Evolutionary conservation across 352 stramenopile species (phyloP).

Genomic region (Pythium pectinolyticum): DNA sequence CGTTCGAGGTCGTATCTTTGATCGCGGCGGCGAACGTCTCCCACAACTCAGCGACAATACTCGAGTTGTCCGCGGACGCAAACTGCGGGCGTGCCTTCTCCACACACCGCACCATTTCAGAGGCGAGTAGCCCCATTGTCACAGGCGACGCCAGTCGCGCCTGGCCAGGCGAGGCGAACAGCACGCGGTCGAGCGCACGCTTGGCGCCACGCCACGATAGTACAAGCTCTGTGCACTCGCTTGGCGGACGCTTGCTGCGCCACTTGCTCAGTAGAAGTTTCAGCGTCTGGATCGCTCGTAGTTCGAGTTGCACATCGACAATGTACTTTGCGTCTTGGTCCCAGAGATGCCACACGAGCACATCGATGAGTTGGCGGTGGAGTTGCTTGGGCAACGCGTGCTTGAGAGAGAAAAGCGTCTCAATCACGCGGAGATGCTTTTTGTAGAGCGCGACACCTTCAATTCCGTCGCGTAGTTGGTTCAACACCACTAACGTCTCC

Average conservation of each 20-base stretch:
- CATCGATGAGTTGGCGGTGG: slow-evolving; percentile 46
- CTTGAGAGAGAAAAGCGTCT: slow-evolving; percentile 69
- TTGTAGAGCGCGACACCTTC: slow-evolving; percentile 37
- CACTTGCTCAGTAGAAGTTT: slow-evolving; percentile 59
- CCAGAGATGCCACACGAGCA: slow-evolving; percentile 52
- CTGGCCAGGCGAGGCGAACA: slow-evolving; percentile 41
- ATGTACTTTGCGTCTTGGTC: slow-evolving; percentile 39
- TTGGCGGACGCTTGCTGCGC: slow-evolving; percentile 31
- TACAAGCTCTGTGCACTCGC: slow-evolving; percentile 26
- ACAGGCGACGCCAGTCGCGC: slow-evolving; percentile 42
- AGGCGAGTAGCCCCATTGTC: slow-evolving; percentile 38
- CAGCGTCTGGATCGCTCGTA: slow-evolving; percentile 40
- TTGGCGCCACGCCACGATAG: slow-evolving; percentile 53
- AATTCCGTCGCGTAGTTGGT: slow-evolving; percentile 24
- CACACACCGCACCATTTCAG: slow-evolving; percentile 46
- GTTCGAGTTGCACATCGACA: slow-evolving; percentile 54
- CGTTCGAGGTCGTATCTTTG: slow-evolving; percentile 44
- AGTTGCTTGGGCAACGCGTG: slow-evolving; percentile 45
- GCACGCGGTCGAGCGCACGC: slow-evolving; percentile 47
- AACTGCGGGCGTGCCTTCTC: slow-evolving; percentile 59
- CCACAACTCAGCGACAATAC: slow-evolving; percentile 56
- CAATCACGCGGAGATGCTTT: slow-evolving; percentile 57
- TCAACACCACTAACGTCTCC: slow-evolving; percentile 43
- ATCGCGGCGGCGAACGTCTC: slow-evolving; percentile 39
- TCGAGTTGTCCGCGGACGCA: slow-evolving; percentile 21